Evolutionary conservation across 495 filamentous ascomycete species (phyloP), one percentile per base, ranked within the genome.

Genomic region (Trichoderma reesei): DNA sequence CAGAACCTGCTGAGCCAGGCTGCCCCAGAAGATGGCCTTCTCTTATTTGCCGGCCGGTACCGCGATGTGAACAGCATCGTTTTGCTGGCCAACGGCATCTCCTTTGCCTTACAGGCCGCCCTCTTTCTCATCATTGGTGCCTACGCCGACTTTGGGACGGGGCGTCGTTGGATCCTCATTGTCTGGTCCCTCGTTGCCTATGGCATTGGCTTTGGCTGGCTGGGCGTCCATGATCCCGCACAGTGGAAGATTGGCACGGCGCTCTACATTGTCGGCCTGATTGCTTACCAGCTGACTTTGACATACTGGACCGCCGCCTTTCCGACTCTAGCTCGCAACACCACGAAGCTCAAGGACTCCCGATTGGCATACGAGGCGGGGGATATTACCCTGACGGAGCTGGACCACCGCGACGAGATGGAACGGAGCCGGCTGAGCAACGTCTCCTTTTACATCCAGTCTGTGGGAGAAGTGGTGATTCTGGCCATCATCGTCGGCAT

Each of bases 281-380:
- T 87, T 67, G 83, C 84, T 33, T 86, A 87, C 68, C 85, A 88
- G 72, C 86, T 84, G 0, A 84, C 82, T 1, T 73, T 88, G 61
- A 87, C 85, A 11, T 88, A 86, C 71, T 88, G 84, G 85, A 86
- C 85, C 2, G 83, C 85, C 0, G 83, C 85, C 31, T 88, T 88
- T 66, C 85, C 85, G 18, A 78, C 81, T 0, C 74, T 88, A 11
- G 85, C 84, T 8, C 72, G 85, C 16, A 86, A 87, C 64, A 84
- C 85, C 0, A 39, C 69, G 7, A 74, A 80, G 41, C 72, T 88
- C 68, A 79, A 83, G 41, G 72, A 73, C 8, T 84, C 81, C 62
- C 80, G 84, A 14, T 75, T 81, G 41, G 72, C 76, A n/a, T 85
- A 79, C 61, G 72, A 70, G 16, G 71, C 76, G 5, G 84, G 85